Percentiles rank a stretch among this genome's conserved stretches.
Evolutionary conservation across 169 alveolate species (phyloP).

Genomic region (Blepharisma undulans): DNA sequence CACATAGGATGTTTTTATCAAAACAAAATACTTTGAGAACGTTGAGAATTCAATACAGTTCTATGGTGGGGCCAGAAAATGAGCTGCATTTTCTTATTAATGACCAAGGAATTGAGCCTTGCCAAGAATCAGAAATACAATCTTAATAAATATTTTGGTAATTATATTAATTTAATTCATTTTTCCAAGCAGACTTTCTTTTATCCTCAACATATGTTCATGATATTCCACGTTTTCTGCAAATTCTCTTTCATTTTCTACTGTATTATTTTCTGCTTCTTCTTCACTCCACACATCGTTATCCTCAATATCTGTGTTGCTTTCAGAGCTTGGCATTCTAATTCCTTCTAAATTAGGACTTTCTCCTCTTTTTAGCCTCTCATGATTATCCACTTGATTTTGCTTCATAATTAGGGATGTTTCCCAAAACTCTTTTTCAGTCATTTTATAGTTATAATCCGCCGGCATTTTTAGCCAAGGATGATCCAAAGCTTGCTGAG

Average conservation of each 20-base stretch:
- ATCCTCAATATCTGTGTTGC: slow-evolving; percentile 29
- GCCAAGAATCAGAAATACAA: background rate
- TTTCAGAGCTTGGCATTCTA: slow-evolving; percentile 28
- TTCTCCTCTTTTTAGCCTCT: slow-evolving; percentile 27
- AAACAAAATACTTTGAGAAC: background rate
- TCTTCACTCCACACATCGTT: background rate
- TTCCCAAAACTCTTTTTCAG: slow-evolving; percentile 60
- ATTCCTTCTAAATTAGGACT: slow-evolving; percentile 26
- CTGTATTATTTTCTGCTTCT: background rate
- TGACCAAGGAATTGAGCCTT: background rate
- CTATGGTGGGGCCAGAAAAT: background rate
- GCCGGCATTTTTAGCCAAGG: slow-evolving; percentile 87
- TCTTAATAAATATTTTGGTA: background rate
- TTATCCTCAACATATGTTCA: background rate
- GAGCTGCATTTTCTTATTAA: background rate
- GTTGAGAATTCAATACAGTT: background rate
- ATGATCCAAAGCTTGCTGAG: slow-evolving; percentile 87
- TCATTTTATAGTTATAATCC: slow-evolving; percentile 49
- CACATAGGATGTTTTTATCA: background rate
- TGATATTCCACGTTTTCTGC: slow-evolving; percentile 30
- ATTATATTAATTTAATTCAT: background rate
- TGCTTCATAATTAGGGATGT: background rate
- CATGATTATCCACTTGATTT: slow-evolving; percentile 9
- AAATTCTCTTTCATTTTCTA: slow-evolving; percentile 25
- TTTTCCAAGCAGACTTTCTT: background rate